Percentiles rank a stretch among this genome's conserved stretches.
These are phyloP conservation scores for Tephrocybe sp. DNA, from an alignment of 768 basidiomycete species.

Conservation along the genomic window DNA sequence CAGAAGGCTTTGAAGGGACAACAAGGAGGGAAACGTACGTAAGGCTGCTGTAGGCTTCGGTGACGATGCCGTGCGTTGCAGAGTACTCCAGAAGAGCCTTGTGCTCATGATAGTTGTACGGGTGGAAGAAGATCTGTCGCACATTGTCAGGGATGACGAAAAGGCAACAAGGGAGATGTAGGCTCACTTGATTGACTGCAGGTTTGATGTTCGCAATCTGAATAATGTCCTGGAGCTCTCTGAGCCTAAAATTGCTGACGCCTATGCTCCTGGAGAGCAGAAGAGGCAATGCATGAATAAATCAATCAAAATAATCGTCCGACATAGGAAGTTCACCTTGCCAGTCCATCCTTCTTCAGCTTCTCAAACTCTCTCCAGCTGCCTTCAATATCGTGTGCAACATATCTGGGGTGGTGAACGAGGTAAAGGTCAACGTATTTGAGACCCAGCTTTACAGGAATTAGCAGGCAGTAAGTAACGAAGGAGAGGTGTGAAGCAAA, in stretches of 20 bases:
- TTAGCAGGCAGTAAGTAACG: slow-evolving; percentile 1
- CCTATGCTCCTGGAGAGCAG: slow-evolving; percentile 39
- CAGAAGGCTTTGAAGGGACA: neutral
- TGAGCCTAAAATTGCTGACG: slow-evolving; percentile 64
- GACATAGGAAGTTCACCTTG: too few species aligned
- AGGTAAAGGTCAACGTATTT: slow-evolving; percentile 70
- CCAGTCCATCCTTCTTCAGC: slow-evolving; percentile 43
- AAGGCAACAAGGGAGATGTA: too few species aligned
- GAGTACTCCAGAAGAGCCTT: slow-evolving; percentile 50
- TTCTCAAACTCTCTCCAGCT: slow-evolving; percentile 60
- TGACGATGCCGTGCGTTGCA: slow-evolving; percentile 48
- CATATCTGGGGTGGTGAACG: slow-evolving; percentile 48
- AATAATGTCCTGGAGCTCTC: slow-evolving; percentile 50
- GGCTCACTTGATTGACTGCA: slow-evolving; percentile 69
- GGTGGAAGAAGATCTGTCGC: slow-evolving; percentile 49
- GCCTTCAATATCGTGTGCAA: slow-evolving; percentile 32
- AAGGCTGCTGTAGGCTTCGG: slow-evolving; percentile 58
- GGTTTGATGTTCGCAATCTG: slow-evolving; percentile 55
- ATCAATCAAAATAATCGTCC: too few species aligned
- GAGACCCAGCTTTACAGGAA: slow-evolving; percentile 51
- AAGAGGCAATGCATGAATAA: too few species aligned
- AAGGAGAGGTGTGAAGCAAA: neutral
- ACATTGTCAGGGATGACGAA: too few species aligned
- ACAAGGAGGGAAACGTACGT: slow-evolving; percentile 27
- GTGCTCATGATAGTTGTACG: slow-evolving; percentile 53